Conservation (phyloP, 192 early-diverging fungal genomes). For the Coemansia sp. region DNA sequence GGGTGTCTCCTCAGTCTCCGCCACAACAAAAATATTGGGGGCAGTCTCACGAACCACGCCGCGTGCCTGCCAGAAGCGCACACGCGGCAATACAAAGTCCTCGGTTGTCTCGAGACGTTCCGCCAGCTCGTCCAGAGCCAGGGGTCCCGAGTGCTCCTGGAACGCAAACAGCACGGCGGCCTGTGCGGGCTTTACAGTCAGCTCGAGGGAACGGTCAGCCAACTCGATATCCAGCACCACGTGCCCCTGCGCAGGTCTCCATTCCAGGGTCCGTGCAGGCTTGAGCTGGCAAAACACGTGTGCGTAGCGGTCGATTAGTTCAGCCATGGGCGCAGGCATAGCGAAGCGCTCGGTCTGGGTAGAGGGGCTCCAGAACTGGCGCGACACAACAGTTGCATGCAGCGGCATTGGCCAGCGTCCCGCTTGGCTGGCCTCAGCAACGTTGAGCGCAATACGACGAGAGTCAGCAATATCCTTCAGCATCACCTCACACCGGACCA, state of each 20-base stretch:
- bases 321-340: constrained; percentile 49
- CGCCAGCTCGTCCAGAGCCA: constrained; percentile 15
- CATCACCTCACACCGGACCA: constrained; percentile 78
- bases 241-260: constrained; percentile 56
- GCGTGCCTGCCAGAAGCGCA: constrained; percentile 42
- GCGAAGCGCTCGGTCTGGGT: constrained; percentile 35
- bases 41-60: constrained; percentile 41
- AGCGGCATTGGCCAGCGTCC: constrained; percentile 31
- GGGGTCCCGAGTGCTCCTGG: constrained; percentile 2
- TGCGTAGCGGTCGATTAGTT: constrained; percentile 49
- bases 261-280: constrained; percentile 61
- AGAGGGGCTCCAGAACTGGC: constrained; percentile 77
- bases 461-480: constrained; percentile 77
- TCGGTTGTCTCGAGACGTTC: constrained; percentile 21
- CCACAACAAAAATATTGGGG: constrained; percentile 15
- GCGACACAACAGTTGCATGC: constrained; percentile 57
- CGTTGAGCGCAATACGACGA: constrained; percentile 59
- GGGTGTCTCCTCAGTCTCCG: constrained; percentile 13
- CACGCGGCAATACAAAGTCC: constrained; percentile 16
- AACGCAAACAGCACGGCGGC: constrained; percentile 57
- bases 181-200: constrained; percentile 57
- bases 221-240: constrained; percentile 62
- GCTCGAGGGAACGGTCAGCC: constrained; percentile 47
- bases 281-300: constrained; percentile 53
- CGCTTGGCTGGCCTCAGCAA: constrained; percentile 29